Evolutionary conservation across 2,329 filamentous ascomycete species (phyloP), one percentile per base, ranked within the genome.

Genomic region (Colletotrichum brevisporum): DNA sequence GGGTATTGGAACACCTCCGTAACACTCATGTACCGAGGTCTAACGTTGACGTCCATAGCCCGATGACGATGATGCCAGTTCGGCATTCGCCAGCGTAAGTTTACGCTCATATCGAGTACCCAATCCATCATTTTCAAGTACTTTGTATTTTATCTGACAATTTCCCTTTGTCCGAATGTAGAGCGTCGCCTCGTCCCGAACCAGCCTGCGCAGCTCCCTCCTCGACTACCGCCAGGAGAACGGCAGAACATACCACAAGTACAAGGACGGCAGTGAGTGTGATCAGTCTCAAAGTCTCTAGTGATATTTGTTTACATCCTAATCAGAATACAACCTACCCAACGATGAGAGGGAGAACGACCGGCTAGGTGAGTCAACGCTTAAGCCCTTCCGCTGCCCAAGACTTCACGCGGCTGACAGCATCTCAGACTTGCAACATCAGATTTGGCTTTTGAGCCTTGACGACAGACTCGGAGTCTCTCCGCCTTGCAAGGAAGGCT

Each of bases 361-460:
- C 9, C 59, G 65, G 1, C 27, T 64, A 5, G 64, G 60, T 62
- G 27, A 18, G 5, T 50, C 18, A 4, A 12, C 4, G 6, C 18
- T 8, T 4, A 8, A 9, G 9, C 18, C 6, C 21, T 24, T 24
- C 9, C 13, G 2, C 45, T 9, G 9, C n/a, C 18, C n/a, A 31
- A n/a, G 16, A 43, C 41, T 5, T 16, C 41, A 2, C 50, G 27
- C 27, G 5, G 5, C 27, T 31, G 27, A 31, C 27, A 31, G 27
- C 6, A 36, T n/a, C 3, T 36, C 12, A 76, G 78, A 82, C 56
- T 67, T 82, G 0, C 77, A 80, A 64, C 80, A 82, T 52, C 74
- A 79, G 15, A 66, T 81, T 0, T 79, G 78, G 54, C 60, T 71
- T 1, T 71, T 81, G 2, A 80, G 76, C 0, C 73, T 78, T 4